Percentiles rank a stretch among this genome's conserved stretches.
Evolutionary conservation across 192 early-diverging fungal species (phyloP).

Genomic region (Entomortierella parvispora): DNA sequence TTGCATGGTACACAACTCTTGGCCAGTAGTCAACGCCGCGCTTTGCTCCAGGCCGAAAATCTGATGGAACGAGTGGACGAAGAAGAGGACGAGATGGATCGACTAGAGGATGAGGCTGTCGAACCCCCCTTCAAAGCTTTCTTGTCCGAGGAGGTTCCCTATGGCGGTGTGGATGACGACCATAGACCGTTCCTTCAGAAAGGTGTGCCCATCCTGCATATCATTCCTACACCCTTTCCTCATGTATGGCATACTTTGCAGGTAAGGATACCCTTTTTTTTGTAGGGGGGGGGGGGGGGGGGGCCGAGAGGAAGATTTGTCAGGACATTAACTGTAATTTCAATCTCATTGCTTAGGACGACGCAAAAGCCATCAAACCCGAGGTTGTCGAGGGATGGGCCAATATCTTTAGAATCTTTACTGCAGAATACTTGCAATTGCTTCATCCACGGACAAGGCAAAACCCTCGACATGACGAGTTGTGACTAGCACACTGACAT

Average conservation of each 20-base stretch:
- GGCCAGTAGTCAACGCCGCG: conserved; percentile 2
- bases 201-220: conserved; percentile 86
- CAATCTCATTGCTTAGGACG: conserved; percentile 59
- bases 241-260: conserved; percentile 82
- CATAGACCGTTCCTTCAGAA: conserved; percentile 86
- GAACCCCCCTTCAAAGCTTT: conserved; percentile 34
- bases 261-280: conserved; percentile 42
- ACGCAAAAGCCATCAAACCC: conserved; percentile 72
- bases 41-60: conserved; percentile 2
- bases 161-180: conserved; percentile 79
- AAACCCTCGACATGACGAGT: conserved; percentile 41
- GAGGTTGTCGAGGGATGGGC: conserved; percentile 78
- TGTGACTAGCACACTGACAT: conserved; percentile 14
- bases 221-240: conserved; percentile 90
- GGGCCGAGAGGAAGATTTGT: no score
- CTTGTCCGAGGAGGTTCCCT: conserved; percentile 17
- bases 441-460: conserved; percentile 12
- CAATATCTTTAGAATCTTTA: conserved; percentile 81
- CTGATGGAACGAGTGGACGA: conserved; percentile 25
- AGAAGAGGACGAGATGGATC: conserved; percentile 19
- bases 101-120: conserved; percentile 23
- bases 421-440: conserved; percentile 66
- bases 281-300: no score
- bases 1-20: conserved; percentile 33
- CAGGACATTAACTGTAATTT: neutral